Conservation (phyloP, 805 yeast species). For the Osmozyma mogii region DNA sequence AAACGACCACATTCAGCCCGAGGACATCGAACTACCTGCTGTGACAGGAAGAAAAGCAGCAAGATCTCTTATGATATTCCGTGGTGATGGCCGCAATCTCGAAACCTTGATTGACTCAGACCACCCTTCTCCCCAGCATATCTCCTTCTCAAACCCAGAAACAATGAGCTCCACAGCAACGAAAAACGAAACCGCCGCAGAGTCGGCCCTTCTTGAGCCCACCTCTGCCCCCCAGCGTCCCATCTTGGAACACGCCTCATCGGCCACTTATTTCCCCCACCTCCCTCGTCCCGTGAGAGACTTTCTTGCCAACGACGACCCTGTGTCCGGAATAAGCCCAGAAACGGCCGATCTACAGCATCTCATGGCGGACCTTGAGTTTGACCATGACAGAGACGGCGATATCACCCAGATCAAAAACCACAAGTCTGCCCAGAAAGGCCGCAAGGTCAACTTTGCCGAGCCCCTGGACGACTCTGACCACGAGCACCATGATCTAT, state of each 20-base stretch:
- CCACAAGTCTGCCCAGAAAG: conserved; percentile 5
- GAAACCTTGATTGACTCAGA: conserved; percentile 9
- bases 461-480: neutral
- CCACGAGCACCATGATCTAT: neutral
- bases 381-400: conserved; percentile 28
- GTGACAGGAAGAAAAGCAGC: conserved; percentile 54
- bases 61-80: conserved; percentile 45
- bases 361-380: conserved; percentile 43
- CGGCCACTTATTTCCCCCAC: conserved; percentile 68
- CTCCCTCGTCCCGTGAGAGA: too few species aligned
- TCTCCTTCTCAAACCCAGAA: neutral
- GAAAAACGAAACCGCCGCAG: conserved; percentile 4
- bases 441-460: conserved; percentile 2
- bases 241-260: conserved; percentile 50
- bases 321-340: conserved; percentile 6
- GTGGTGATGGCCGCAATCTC: conserved; percentile 17
- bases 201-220: conserved; percentile 1
- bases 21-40: conserved; percentile 7
- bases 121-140: conserved; percentile 4
- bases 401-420: conserved; percentile 20
- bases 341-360: conserved; percentile 28
- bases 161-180: conserved; percentile 1
- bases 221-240: conserved; percentile 2
- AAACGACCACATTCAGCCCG: conserved; percentile 5
- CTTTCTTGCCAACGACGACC: conserved; percentile 3